Evolutionary conservation across 1,284 basidiomycete species (phyloP).

Genomic region (Puccinia novopanici): DNA sequence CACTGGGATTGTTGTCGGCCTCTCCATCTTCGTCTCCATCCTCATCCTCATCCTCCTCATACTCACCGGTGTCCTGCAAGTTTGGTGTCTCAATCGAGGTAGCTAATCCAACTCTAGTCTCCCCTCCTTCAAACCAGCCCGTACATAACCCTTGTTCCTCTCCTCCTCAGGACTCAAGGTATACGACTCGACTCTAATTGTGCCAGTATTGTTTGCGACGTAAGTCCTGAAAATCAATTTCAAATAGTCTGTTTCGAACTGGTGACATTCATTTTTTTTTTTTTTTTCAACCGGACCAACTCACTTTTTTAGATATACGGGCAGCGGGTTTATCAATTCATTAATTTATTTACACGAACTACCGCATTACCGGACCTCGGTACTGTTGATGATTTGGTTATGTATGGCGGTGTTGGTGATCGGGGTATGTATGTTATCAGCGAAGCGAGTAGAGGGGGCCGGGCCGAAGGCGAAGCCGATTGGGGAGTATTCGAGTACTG

Average conservation of each 20-base stretch:
- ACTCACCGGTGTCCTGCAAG: slow-evolving; percentile 79
- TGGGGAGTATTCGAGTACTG: slow-evolving; percentile 41
- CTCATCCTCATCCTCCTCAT: slow-evolving; percentile 78
- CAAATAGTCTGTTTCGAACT: neutral
- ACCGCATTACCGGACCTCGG: slow-evolving; percentile 34
- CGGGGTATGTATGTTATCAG: slow-evolving; percentile 47
- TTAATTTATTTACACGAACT: slow-evolving; percentile 50
- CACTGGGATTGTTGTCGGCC: neutral
- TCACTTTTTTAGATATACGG: slow-evolving; percentile 35
- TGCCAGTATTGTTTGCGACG: slow-evolving; percentile 67
- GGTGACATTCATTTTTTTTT: neutral
- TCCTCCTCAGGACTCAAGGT: slow-evolving; percentile 52
- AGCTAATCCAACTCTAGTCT: neutral
- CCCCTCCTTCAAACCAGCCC: no score
- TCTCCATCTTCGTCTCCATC: slow-evolving; percentile 62
- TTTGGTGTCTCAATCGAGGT: slow-evolving; percentile 83
- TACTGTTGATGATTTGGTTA: slow-evolving; percentile 48
- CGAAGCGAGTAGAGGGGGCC: slow-evolving; percentile 24
- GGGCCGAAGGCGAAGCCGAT: neutral
- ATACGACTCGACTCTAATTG: slow-evolving; percentile 68
- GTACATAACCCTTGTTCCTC: no score
- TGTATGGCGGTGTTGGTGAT: slow-evolving; percentile 45
- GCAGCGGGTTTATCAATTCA: slow-evolving; percentile 50
- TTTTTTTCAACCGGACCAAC: neutral
- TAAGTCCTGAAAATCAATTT: neutral